phyloP scores from a whole-genome alignment of 2,329 filamentous ascomycete species.

The Trichophyton schoenleinii region DNA sequence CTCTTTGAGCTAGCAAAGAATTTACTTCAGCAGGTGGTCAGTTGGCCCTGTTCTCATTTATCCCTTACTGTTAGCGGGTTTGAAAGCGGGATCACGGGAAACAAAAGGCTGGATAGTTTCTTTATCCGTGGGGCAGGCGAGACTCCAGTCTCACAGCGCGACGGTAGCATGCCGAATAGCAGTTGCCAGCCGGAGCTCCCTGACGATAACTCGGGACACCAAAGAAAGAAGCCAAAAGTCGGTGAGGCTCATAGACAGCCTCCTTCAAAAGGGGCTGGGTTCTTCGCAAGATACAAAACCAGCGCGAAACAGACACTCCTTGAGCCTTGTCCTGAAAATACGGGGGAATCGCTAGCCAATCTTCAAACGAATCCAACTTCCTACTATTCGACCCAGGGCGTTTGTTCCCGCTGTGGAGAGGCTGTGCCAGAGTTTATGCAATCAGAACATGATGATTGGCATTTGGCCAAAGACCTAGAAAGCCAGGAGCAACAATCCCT shows the following conservation, averaged over 20 bases:
- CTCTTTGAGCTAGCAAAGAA: conserved; percentile 66
- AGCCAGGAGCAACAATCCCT: conserved; percentile 7
- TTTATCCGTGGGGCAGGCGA: conserved; percentile 45
- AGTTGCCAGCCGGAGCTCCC: neutral
- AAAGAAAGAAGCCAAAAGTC: neutral
- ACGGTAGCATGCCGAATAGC: neutral
- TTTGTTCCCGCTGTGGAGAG: conserved; percentile 54
- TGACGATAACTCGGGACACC: neutral
- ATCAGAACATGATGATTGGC: conserved; percentile 81
- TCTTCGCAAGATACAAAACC: neutral
- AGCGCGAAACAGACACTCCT: neutral
- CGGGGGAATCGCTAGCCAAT: neutral
- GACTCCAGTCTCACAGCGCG: neutral
- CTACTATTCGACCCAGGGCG: neutral
- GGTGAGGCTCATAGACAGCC: neutral
- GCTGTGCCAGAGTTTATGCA: conserved; percentile 46
- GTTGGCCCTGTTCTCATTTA: conserved; percentile 85
- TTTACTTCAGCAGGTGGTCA: conserved; percentile 63
- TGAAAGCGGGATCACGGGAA: conserved; percentile 72
- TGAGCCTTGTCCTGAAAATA: neutral
- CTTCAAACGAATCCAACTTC: neutral
- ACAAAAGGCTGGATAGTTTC: conserved; percentile 75
- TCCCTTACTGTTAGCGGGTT: conserved; percentile 84
- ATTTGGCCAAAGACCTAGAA: conserved; percentile 71
- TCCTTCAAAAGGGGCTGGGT: neutral